Evolutionary conservation across 371 early-diverging fungal species (phyloP).

Genomic region (Rhizomucor pusillus): DNA sequence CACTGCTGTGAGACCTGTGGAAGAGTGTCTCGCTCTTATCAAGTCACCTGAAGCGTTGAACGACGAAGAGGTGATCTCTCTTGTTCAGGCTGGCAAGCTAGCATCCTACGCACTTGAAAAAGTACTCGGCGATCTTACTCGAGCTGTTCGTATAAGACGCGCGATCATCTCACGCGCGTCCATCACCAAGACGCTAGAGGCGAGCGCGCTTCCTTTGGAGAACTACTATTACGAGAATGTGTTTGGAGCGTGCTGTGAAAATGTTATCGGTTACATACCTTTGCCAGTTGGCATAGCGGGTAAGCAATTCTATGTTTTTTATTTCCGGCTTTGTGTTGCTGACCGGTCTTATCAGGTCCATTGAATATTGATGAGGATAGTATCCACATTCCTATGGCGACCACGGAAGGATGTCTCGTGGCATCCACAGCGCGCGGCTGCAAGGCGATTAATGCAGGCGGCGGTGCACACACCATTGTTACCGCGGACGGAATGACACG

Average conservation of each 20-base stretch:
- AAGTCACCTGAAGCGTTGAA: conserved; percentile 42
- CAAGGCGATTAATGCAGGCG: conserved; percentile 90
- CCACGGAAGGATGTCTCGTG: conserved; percentile 95
- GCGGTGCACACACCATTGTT: conserved; percentile 87
- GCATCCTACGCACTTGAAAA: conserved; percentile 87
- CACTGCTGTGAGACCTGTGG: conserved; percentile 52
- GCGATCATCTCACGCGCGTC: conserved; percentile 72
- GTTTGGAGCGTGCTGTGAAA: conserved; percentile 94
- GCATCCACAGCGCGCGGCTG: conserved; percentile 96
- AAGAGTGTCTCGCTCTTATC: conserved; percentile 62
- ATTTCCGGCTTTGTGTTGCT: too few relatives aligned
- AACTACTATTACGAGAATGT: conserved; percentile 90
- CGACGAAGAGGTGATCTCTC: conserved; percentile 77
- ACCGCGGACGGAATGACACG: conserved; percentile 93
- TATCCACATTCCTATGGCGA: conserved; percentile 93
- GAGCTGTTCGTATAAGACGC: conserved; percentile 87
- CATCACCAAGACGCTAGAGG: conserved; percentile 62
- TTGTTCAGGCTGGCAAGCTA: conserved; percentile 72
- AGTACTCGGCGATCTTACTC: conserved; percentile 66
- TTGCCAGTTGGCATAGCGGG: conserved; percentile 90
- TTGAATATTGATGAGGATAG: conserved; percentile 75
- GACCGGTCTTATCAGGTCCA: conserved; percentile 51
- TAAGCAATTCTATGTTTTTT: too few relatives aligned
- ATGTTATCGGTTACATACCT: conserved; percentile 95
- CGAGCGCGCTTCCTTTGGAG: conserved; percentile 68